phyloP scores from a whole-genome alignment of 1,284 basidiomycete species.

The Flammula alnicola region DNA sequence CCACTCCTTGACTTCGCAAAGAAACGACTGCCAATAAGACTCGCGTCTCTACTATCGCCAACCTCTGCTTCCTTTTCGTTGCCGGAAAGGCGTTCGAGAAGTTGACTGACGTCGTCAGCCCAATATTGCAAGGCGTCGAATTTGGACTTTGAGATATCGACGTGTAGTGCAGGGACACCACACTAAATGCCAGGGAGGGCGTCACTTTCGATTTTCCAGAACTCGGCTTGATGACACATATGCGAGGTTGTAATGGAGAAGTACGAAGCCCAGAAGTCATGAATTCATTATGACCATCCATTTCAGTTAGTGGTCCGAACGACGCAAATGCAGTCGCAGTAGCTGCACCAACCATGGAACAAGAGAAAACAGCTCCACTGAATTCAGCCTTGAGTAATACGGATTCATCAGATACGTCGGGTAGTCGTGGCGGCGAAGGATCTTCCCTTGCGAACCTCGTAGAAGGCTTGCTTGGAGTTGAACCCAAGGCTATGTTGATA shows the following conservation, averaged over 20 bases:
- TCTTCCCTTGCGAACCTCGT: conserved; percentile 46
- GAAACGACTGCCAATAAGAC: conserved; percentile 84
- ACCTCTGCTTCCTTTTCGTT: conserved; percentile 35
- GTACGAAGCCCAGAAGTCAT: neutral
- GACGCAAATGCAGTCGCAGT: conserved; percentile 39
- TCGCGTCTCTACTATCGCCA: conserved; percentile 58
- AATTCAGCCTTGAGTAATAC: conserved; percentile 44
- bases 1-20: conserved; percentile 65
- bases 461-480: conserved; percentile 26
- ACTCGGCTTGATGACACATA: conserved; percentile 31
- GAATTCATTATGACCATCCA: conserved; percentile 1
- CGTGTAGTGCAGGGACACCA: conserved; percentile 69
- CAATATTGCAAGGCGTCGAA: conserved; percentile 84
- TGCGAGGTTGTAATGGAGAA: conserved; percentile 35
- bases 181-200: conserved; percentile 34
- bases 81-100: conserved; percentile 51
- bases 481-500: conserved; percentile 32
- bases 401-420: conserved; percentile 24
- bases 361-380: conserved; percentile 52
- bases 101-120: conserved; percentile 82
- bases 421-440: conserved; percentile 12
- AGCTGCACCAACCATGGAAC: conserved; percentile 41
- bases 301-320: conserved; percentile 35
- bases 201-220: conserved; percentile 5
- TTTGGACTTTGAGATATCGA: conserved; percentile 62